Conservation (phyloP, 1,284 basidiomycete genomes). For the Apiotrichum porosum region DNA sequence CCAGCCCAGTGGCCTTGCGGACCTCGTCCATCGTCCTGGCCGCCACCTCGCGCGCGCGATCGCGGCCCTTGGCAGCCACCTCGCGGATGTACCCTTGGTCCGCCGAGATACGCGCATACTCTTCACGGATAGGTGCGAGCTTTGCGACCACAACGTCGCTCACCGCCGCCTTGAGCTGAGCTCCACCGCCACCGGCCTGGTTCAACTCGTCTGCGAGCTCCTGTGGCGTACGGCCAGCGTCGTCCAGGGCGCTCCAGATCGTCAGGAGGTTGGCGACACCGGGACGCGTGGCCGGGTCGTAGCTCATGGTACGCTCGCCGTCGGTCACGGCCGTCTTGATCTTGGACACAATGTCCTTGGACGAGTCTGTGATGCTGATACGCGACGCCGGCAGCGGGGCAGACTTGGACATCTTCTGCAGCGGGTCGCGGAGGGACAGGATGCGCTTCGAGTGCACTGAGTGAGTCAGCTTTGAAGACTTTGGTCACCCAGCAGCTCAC, state of each 20-base stretch:
- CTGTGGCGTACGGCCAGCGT: slow-evolving; percentile 48
- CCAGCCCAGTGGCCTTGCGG: too few species aligned
- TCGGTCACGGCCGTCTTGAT: slow-evolving; percentile 82
- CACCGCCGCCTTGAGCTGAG: too few species aligned
- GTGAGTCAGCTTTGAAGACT: neutral
- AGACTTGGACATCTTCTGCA: slow-evolving; percentile 94
- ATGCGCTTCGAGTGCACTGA: slow-evolving; percentile 67
- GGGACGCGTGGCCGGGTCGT: slow-evolving; percentile 69
- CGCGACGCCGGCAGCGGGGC: slow-evolving; percentile 72
- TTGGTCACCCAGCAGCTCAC: slow-evolving; percentile 52
- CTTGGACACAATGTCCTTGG: slow-evolving; percentile 62
- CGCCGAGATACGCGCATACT: too few species aligned
- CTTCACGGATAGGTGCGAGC: too few species aligned
- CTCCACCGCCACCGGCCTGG: too few species aligned
- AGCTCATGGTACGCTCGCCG: slow-evolving; percentile 65
- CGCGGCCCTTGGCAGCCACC: too few species aligned
- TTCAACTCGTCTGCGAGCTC: too few species aligned
- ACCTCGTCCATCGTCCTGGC: too few species aligned
- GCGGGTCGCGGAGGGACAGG: slow-evolving; percentile 78
- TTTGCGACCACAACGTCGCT: too few species aligned
- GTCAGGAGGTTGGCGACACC: slow-evolving; percentile 78
- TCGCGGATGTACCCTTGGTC: too few species aligned
- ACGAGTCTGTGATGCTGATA: slow-evolving; percentile 75
- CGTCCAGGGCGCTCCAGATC: slow-evolving; percentile 54
- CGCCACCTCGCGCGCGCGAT: too few species aligned